Evolutionary conservation across 2,329 filamentous ascomycete genomes (phyloP), one percentile per base, ranked within the genome.

Genomic region (Rhynchosporium secalis): DNA sequence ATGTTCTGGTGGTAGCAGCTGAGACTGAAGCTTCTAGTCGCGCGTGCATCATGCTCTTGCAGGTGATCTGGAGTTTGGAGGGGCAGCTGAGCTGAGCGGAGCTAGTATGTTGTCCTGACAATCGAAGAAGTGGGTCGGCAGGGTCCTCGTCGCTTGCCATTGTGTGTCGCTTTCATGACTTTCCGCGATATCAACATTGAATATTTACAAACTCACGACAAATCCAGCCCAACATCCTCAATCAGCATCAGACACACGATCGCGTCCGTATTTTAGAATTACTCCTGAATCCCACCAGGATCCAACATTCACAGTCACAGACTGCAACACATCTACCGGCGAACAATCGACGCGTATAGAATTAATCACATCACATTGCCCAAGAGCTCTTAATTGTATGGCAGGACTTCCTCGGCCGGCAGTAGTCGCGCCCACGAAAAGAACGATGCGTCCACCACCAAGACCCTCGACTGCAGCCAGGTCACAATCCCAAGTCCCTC

Each of bases 361-460:
- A 41, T 46, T 8, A 13, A 28, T 8, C n/a, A 26, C 47, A 15
- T 31, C 38, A 29, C 40, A 38, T 13, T 48, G 56, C n/a, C n/a
- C 47, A 64, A 38, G 12, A 26, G 31, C 48, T 56, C 36, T 59
- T 46, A 65, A 66, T 66, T 65, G 65, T 48, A 86, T 86, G 84
- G 81, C 81, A 74, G 81, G 80, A 74, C 76, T 81, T 65, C 78
- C 80, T 67, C 78, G 83, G 73, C 78, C 81, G 74, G 75, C 76
- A 65, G 68, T 74, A 64, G 76, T 78, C 62, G 75, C 77, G 72
- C 79, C 81, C 56, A 74, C 77, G 66, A 82, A 78, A 73, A 82
- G 76, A 60, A 79, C 76, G 62, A 78, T 81, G 75, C 80, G 81
- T 59, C 81, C 79, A 68, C 76, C 81, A 47, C 83, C 85, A 74